Evolutionary conservation across 805 yeast genomes (phyloP), one percentile per base, ranked within the genome.

Genomic region (Kodamaea fukazawae): DNA sequence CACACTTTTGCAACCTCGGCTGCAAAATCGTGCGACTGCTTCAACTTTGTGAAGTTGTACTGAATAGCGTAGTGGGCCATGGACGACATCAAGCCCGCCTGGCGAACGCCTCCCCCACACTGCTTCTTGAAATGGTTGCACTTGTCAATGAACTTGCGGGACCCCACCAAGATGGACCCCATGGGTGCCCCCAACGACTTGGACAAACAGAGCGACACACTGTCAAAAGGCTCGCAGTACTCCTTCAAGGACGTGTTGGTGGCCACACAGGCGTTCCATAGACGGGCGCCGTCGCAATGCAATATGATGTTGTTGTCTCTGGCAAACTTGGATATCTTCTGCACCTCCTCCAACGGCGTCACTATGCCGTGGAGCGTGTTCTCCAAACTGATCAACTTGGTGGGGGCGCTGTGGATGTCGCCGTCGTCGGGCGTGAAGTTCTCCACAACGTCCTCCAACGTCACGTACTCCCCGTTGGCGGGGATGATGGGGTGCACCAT

Each of bases 231-330:
- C 46, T 74, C 70, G 49, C 95, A 85, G 60, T 81, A 88, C 53
- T 86, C 86, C 13, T 61, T 63, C 45, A 89, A 63, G 12, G 87
- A 65, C 27, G 85, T 70, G 17, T 85, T 88, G 7, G 87, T 78
- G 18, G 75, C 90, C 9, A 75, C 84, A 29, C 80, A 70, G n/a
- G 96, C 96, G 59, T 86, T 86, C 90, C 95, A 89, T 36, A 90
- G 65, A 52, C 98, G 76, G n/a, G 97, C 98, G 46, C 97, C 98
- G 59, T 90, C 98, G 52, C 89, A 78, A 55, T 91, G 97, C 49
- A 89, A 60, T 41, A 68, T 73, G 40, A 86, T 63, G 40, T 69
- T 71, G 49, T 81, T 71, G 20, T 65, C 74, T 38, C 71, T 69
- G 47, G 91, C 86, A 73, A 86, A 90, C 30, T 65, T 72, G 31